Conservation (phyloP, 495 filamentous ascomycete genomes). For the Daldinia caldariorum region DNA sequence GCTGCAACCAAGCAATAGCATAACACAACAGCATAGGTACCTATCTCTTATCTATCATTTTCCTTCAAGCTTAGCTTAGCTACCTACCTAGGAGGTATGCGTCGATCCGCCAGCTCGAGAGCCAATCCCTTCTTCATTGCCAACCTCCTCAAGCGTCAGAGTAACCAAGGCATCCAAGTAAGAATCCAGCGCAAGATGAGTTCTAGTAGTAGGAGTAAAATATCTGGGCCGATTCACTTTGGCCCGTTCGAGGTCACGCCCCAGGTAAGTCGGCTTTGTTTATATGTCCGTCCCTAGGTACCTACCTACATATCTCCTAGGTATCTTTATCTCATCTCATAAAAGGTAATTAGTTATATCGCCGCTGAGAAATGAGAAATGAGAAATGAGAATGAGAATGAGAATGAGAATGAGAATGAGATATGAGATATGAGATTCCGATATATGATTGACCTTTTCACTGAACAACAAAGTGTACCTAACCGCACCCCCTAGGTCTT, state of each 20-base stretch:
- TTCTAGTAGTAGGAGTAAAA: slow-evolving; percentile 17
- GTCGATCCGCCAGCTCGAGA: slow-evolving; percentile 21
- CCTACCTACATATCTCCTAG: background rate
- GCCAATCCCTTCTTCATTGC: slow-evolving; percentile 9
- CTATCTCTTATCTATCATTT: too few relatives aligned
- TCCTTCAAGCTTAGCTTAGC: slow-evolving; percentile 11
- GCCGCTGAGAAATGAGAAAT: background rate
- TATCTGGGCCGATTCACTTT: slow-evolving; percentile 62
- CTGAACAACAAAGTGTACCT: slow-evolving; percentile 23
- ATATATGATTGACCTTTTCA: background rate
- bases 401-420: background rate
- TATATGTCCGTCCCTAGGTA: too few relatives aligned
- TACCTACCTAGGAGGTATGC: too few relatives aligned
- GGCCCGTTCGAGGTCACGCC: slow-evolving; percentile 71
- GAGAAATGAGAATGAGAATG: background rate
- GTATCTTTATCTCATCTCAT: too few relatives aligned
- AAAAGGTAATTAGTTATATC: too few relatives aligned
- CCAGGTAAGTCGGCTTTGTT: slow-evolving; percentile 55
- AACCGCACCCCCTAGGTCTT: slow-evolving; percentile 70
- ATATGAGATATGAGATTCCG: background rate
- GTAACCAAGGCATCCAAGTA: too few relatives aligned
- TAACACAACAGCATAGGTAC: background rate
- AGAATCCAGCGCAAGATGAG: slow-evolving; percentile 26
- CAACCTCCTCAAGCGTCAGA: too few relatives aligned
- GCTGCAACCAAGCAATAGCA: background rate